Evolutionary conservation across 2,329 filamentous ascomycete species (phyloP).

Genomic region (Fusarium sp.): DNA sequence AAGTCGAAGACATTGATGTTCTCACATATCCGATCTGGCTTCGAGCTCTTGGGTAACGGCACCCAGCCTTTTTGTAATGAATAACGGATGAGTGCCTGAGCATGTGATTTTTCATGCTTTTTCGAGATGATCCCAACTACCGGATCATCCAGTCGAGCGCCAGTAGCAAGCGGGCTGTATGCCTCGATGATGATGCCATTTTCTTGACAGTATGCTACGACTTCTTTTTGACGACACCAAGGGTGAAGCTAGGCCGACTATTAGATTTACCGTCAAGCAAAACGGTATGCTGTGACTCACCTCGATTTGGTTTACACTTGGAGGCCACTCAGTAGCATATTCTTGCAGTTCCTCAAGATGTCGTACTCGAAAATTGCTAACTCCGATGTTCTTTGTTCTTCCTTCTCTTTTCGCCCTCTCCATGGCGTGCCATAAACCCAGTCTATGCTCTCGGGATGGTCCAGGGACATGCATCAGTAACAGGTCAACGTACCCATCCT

Average conservation of each 20-base stretch:
- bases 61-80: slow-evolving; percentile 77
- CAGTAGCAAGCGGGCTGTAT: slow-evolving; percentile 54
- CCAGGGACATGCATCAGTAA: slow-evolving; percentile 76
- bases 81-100: slow-evolving; percentile 76
- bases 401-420: slow-evolving; percentile 71
- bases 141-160: slow-evolving; percentile 60
- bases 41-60: slow-evolving; percentile 75
- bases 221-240: slow-evolving; percentile 68
- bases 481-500: slow-evolving; percentile 74
- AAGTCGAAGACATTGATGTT: slow-evolving; percentile 73
- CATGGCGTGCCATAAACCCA: slow-evolving; percentile 73
- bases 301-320: slow-evolving; percentile 80
- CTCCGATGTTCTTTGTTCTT: slow-evolving; percentile 73
- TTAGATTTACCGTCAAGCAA: not conserved
- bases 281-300: slow-evolving; percentile 54
- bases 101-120: slow-evolving; percentile 69
- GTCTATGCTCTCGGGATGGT: slow-evolving; percentile 64
- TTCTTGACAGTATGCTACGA: slow-evolving; percentile 73
- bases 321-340: slow-evolving; percentile 75
- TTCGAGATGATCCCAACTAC: slow-evolving; percentile 66
- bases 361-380: slow-evolving; percentile 76
- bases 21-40: slow-evolving; percentile 66
- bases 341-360: slow-evolving; percentile 76
- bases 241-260: slow-evolving; percentile 71
- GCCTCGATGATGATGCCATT: slow-evolving; percentile 71